phyloP scores from a whole-genome alignment of 257 asterid genomes.

The Forsythia viridissima region DNA sequence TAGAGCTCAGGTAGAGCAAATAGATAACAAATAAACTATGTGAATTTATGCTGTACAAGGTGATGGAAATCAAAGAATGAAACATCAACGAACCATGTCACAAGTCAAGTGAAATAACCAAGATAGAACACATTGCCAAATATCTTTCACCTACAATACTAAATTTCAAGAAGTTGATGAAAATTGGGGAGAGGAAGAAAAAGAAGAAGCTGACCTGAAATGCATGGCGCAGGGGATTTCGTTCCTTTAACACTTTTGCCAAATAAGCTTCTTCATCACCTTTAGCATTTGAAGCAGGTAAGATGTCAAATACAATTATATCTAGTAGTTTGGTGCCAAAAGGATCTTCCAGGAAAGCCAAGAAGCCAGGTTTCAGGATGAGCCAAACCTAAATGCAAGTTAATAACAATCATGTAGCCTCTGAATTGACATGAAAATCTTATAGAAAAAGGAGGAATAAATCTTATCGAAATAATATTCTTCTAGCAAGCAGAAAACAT shows the following conservation, averaged over 20 bases:
- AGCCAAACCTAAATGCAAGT: conserved; percentile 81
- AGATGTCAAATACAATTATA: conserved; percentile 70
- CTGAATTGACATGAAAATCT: conserved; percentile 11
- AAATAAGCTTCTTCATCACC: conserved; percentile 50
- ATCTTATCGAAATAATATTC: not conserved
- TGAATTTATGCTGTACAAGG: not conserved
- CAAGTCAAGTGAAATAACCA: conserved; percentile 8
- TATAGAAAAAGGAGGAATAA: not conserved
- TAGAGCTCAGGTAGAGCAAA: not conserved
- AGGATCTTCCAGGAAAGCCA: conserved; percentile 85
- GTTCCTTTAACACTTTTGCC: conserved; percentile 55
- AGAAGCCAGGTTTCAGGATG: conserved; percentile 84
- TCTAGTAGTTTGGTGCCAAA: conserved; percentile 71
- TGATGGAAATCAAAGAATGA: not conserved
- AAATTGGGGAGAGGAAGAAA: conserved; percentile 8
- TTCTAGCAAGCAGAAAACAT: conserved; percentile 10
- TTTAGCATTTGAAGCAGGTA: conserved; percentile 47
- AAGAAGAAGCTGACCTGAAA: conserved; percentile 61
- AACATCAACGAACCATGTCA: not conserved
- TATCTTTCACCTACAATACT: not conserved
- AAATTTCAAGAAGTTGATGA: conserved; percentile 1
- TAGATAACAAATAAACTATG: not conserved
- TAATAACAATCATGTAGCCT: conserved; percentile 13
- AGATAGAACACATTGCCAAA: not conserved
- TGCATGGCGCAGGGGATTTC: conserved; percentile 76